Evolutionary conservation across 2,329 filamentous ascomycete genomes (phyloP).

Genomic region (Nemania serpens): DNA sequence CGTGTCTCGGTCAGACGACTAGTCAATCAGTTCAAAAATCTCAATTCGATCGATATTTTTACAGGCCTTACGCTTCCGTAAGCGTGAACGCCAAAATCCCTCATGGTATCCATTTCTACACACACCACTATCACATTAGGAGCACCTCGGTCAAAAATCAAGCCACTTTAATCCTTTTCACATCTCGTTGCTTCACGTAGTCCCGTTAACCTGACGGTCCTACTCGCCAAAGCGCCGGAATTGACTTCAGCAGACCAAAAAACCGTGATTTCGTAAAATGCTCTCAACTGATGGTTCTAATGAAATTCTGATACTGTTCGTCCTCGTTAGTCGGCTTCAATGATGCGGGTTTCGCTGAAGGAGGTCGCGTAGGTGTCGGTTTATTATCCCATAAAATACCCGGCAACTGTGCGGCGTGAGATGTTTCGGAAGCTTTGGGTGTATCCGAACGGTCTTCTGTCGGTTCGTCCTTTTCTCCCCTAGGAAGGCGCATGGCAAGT

Average conservation of each 20-base stretch:
- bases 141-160: no score
- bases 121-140: background rate
- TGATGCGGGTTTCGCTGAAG: conserved; percentile 27
- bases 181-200: no score
- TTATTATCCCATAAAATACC: conserved; percentile 46
- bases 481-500: conserved; percentile 68
- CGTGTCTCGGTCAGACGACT: background rate
- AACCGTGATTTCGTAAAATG: background rate
- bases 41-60: background rate
- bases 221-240: background rate
- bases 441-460: conserved; percentile 38
- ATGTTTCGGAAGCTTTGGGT: conserved; percentile 34
- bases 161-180: no score
- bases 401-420: conserved; percentile 29
- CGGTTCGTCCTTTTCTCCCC: conserved; percentile 45
- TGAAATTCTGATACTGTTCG: conserved; percentile 53
- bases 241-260: background rate
- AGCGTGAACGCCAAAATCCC: conserved; percentile 21
- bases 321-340: conserved; percentile 47
- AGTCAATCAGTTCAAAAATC: background rate
- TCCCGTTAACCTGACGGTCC: background rate
- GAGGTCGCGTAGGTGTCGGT: conserved; percentile 18
- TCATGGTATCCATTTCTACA: conserved; percentile 22
- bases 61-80: conserved; percentile 7
- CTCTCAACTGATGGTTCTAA: conserved; percentile 45